Evolutionary conservation across 148 eudicot genomes (phyloP), one percentile per base, ranked within the genome.

Genomic region (Fagopyrum esculentum): DNA sequence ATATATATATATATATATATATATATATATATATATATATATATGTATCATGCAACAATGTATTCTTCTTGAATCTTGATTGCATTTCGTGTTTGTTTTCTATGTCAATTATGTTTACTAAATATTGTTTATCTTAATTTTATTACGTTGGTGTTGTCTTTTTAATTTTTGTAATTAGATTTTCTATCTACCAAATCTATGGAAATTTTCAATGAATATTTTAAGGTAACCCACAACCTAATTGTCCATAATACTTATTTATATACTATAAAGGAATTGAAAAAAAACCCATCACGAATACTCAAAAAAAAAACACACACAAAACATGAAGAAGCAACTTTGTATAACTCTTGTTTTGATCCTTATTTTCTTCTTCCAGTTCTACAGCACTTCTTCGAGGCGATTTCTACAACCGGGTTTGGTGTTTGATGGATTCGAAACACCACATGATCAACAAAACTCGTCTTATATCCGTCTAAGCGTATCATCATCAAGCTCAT

Each of bases 401-500:
- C 73, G 73, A 45, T 70, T 45, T 13, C 48, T 45, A 5, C 73
- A 70, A 13, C 8, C 51, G 50, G 73, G 10, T 13, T 19, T 11
- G 3, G 8, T 3, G 35, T 2, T 26, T n/a, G 22, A 45, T 70
- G 73, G 50, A 45, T 15, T 9, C 51, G 51, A 45, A 44, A 9
- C 11, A 49, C 48, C 5, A 13, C 29, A n/a, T 16, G 51, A 70
- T 45, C 50, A 70, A 1, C 48, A 13, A n/a, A 47, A 47, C 2
- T 26, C 73, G 30, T 63, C 69, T 63, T 70, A 70, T 45, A 4
- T 70, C 73, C 73, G 51, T 11, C 73, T 70, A 29, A 44, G 16
- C 26, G 6, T 48, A 13, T 70, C 73, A 5, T n/a, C 50, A 5
- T 30, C 77, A 60, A 13, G 81, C 5, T 50, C 79, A 6, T 82